These are phyloP conservation scores for Paraurostyla sp. DNA, from an alignment of 73 alveolate genomes.

Conservation along the genomic window DNA sequence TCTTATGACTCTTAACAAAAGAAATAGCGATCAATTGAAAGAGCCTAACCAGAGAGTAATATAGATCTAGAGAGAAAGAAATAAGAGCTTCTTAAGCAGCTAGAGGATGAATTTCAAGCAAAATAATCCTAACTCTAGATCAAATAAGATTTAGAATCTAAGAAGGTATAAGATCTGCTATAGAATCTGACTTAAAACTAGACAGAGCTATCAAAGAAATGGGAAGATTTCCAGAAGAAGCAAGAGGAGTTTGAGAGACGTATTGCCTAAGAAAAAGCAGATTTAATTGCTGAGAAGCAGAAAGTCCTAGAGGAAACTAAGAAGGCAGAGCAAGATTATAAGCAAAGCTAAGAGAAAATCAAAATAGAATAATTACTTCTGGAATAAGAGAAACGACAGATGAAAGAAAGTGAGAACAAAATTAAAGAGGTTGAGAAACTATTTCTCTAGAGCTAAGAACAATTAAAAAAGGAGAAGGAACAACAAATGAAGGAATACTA, in stretches of 20 bases:
- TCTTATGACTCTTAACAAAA: too few relatives aligned
- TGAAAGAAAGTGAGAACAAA: neutral
- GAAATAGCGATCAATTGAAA: too few relatives aligned
- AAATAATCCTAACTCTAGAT: slow-evolving; percentile 6
- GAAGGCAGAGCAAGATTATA: slow-evolving; percentile 10
- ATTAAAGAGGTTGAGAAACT: slow-evolving; percentile 35
- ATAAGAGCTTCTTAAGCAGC: slow-evolving; percentile 25
- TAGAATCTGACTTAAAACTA: slow-evolving; percentile 9
- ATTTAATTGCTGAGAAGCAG: neutral
- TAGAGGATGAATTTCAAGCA: slow-evolving; percentile 42
- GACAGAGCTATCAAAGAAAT: slow-evolving; percentile 35
- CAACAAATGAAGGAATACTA: neutral
- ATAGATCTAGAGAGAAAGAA: neutral
- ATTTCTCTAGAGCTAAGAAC: neutral
- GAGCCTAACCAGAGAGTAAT: too few relatives aligned
- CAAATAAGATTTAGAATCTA: neutral
- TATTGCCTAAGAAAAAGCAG: slow-evolving; percentile 52
- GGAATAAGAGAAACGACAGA: neutral
- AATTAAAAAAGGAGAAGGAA: slow-evolving; percentile 1
- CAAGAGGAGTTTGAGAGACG: slow-evolving; percentile 51
- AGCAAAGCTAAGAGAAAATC: slow-evolving; percentile 4
- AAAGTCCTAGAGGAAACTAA: slow-evolving; percentile 37
- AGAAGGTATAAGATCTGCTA: slow-evolving; percentile 43
- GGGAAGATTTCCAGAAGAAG: slow-evolving; percentile 62
- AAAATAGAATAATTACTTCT: neutral